Evolutionary conservation across 2,329 filamentous ascomycete species (phyloP), one percentile per base, ranked within the genome.

Genomic region (Diaporthe citrichinensis): DNA sequence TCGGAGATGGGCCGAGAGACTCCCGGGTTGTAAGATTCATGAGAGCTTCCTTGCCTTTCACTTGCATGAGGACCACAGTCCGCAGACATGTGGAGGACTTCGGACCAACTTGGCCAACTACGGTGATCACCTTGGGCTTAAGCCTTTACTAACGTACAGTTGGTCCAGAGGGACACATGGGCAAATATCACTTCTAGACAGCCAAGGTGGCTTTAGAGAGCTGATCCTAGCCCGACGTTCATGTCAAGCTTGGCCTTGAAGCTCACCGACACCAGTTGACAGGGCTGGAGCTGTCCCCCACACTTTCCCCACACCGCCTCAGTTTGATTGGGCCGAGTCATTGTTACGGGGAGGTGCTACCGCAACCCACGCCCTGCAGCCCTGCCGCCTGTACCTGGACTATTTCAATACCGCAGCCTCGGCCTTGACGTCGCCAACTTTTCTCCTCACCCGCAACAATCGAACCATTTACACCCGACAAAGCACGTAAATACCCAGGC

Each of bases 401-500:
- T 69, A 69, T 69, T 69, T 69, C 6, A 69, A 41, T 28, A 55
- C 34, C 65, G 34, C 65, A 69, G 65, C 65, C 65, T 69, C 28
- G 49, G 65, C 65, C 65, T 41, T 41, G 65, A 41, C 65, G 65
- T 69, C 49, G 65, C 34, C 65, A 55, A 69, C 65, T 69, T 69
- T 69, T 69, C 65, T 69, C 65, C 65, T 69, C 65, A 41, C n/a
- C 34, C n/a, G 25, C 49, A 41, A 69, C 65, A 55, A 53, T 25
- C n/a, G 14, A 55, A 39, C 34, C 28, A 17, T 15, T 17, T 28
- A 39, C 8, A 57, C 62, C n/a, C 57, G 31, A 73, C 71, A 71
- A 69, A 67, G 73, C 69, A 75, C 57, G 73, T 73, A 75, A 71
- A 73, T 25, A 71, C 71, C 73, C 73, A 41, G 62, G 46, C 53